Evolutionary conservation across 2,329 filamentous ascomycete genomes (phyloP), one percentile per base, ranked within the genome.

Genomic region (Fusarium sp.): DNA sequence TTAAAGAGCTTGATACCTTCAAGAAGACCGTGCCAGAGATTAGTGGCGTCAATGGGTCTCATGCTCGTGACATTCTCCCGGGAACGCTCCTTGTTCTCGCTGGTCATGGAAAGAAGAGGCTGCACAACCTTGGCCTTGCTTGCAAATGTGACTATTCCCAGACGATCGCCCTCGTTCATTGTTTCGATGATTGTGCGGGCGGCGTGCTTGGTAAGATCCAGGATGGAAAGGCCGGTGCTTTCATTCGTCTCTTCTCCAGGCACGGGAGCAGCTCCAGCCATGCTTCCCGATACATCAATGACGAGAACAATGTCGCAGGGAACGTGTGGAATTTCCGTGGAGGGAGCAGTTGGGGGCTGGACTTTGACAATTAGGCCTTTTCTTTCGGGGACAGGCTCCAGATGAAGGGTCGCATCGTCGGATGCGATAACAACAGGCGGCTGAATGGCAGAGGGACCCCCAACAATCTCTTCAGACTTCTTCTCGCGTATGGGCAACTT

Each of bases 171-270:
- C n/a, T 86, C 84, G 34, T 87, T 83, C 70, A 92, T 81, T 0
- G 88, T 90, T 74, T 89, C 87, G 11, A 91, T 76, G 20, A 92
- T 90, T 9, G 89, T 91, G 8, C 84, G 83, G 2, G 89, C 87
- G 1, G 90, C 88, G 74, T 92, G 89, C 75, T 91, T 91, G 48
- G 87, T 87, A 25, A 92, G 83, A 73, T 92, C 90, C 25, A 92
- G 78, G 2, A 91, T 84, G 0, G 86, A 87, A 1, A 91, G 81
- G 0, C 89, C 89, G 2, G 85, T 85, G 23, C 84, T 77, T 71
- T 91, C 88, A 64, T 87, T 84, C 3, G 78, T 70, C 18, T 80
- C 76, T 7, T 85, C 82, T 16, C 84, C 85, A 0, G 88, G 87
- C 0, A 87, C 83, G 0, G 86, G 87, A 1, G 89, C 89, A 2